These are phyloP conservation scores for Zygotorulaspora mrakii DNA, from an alignment of 1,139 yeast species.

Conservation along the genomic window DNA sequence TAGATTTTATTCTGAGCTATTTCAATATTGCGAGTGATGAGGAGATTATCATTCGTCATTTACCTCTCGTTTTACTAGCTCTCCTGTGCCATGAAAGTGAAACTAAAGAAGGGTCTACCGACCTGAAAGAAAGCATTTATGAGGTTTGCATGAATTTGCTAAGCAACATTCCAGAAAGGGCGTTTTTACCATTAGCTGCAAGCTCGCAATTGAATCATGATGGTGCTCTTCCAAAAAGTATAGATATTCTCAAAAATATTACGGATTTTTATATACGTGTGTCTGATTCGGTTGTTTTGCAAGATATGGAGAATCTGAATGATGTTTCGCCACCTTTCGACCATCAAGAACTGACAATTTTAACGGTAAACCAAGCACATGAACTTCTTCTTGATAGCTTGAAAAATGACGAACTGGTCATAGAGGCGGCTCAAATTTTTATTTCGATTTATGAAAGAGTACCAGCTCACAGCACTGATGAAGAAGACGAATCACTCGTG, in stretches of 20 bases:
- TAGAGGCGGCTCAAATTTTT: slow-evolving; percentile 42
- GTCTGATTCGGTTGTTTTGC: slow-evolving; percentile 19
- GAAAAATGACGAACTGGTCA: slow-evolving; percentile 19
- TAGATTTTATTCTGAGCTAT: slow-evolving; percentile 55
- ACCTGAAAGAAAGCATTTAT: slow-evolving; percentile 13
- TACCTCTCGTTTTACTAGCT: slow-evolving; percentile 64
- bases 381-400: slow-evolving; percentile 38
- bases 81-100: slow-evolving; percentile 35
- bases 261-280: slow-evolving; percentile 35
- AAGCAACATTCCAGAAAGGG: slow-evolving; percentile 55
- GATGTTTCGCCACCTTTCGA: slow-evolving; percentile 42
- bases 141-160: slow-evolving; percentile 40
- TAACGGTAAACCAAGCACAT: slow-evolving; percentile 42
- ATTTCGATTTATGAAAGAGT: slow-evolving; percentile 45
- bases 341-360: slow-evolving; percentile 44
- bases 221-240: slow-evolving; percentile 15
- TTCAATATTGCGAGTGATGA: slow-evolving; percentile 75
- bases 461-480: slow-evolving; percentile 40
- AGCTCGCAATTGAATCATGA: slow-evolving; percentile 33
- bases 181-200: slow-evolving; percentile 47
- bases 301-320: slow-evolving; percentile 14
- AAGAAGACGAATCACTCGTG: slow-evolving; percentile 14
- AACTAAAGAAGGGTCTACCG: slow-evolving; percentile 3
- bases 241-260: slow-evolving; percentile 34
- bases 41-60: slow-evolving; percentile 72